These are phyloP conservation scores for Bipolaris oryzae DNA, from an alignment of 2,329 filamentous ascomycete species.

Conservation along the genomic window DNA sequence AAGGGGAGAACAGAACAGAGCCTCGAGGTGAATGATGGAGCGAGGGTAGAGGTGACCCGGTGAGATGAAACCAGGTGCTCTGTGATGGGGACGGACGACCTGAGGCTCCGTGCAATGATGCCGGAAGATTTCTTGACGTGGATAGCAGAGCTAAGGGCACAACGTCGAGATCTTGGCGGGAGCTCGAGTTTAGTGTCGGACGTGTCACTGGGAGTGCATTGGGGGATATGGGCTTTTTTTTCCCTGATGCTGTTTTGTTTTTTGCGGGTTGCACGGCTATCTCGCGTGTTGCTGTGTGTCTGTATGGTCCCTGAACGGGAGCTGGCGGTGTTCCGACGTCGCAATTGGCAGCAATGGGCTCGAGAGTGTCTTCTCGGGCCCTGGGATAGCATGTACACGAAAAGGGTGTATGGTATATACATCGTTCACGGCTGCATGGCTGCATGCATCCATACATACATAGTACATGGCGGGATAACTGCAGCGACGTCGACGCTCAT, in stretches of 20 bases:
- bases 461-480: conserved; percentile 17
- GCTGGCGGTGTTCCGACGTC: neutral
- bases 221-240: conserved; percentile 1
- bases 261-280: neutral
- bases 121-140: conserved; percentile 41
- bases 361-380: neutral
- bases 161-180: conserved; percentile 16
- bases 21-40: conserved; percentile 27
- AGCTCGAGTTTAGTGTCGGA: conserved; percentile 17
- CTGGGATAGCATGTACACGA: neutral
- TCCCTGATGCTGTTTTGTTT: neutral
- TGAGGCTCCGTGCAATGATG: conserved; percentile 36
- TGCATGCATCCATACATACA: neutral
- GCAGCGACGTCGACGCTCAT: conserved; percentile 37
- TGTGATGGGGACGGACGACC: conserved; percentile 36
- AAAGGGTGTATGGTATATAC: too few relatives aligned
- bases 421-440: too few relatives aligned
- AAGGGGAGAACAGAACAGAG: conserved; percentile 23
- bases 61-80: conserved; percentile 34
- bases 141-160: conserved; percentile 37
- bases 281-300: neutral
- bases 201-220: conserved; percentile 3
- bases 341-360: conserved; percentile 1
- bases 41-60: conserved; percentile 20
- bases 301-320: neutral